Evolutionary conservation across 192 early-diverging fungal species (phyloP).

Genomic region (Podila verticillata): DNA sequence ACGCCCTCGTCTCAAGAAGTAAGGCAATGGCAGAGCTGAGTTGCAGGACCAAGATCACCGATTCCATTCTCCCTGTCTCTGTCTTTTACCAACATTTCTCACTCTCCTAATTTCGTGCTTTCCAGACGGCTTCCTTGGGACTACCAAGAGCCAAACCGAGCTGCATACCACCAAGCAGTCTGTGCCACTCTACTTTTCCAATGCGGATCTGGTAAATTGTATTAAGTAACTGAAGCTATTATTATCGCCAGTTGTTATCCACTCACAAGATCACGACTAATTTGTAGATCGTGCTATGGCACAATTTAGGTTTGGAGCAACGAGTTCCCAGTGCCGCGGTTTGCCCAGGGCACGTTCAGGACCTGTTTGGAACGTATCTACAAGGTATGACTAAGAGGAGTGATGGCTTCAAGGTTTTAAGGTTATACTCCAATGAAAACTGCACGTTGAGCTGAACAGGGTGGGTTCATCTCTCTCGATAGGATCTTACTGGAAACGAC

Average conservation of each 20-base stretch:
- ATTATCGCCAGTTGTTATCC: neutral
- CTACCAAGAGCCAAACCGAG: constrained; percentile 37
- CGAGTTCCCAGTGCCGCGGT: constrained; percentile 78
- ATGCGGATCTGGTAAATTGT: constrained; percentile 62
- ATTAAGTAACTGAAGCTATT: no score
- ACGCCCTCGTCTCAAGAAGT: constrained; percentile 60
- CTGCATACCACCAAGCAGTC: constrained; percentile 52
- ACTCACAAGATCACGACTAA: constrained; percentile 12
- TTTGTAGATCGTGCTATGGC: no score
- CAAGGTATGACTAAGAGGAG: constrained; percentile 22
- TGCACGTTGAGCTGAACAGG: constrained; percentile 33
- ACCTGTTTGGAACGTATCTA: constrained; percentile 76
- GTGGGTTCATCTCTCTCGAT: neutral
- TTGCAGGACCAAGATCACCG: no score
- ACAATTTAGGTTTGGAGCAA: constrained; percentile 80
- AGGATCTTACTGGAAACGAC: constrained; percentile 53
- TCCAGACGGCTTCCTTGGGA: constrained; percentile 71
- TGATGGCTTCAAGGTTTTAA: neutral
- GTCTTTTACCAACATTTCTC: neutral
- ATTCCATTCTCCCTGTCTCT: no score
- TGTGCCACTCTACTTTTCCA: constrained; percentile 83
- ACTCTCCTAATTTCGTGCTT: neutral
- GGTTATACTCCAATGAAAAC: neutral
- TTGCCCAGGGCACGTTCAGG: constrained; percentile 87
- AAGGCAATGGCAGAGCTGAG: neutral